Base-by-base conservation (phyloP, 345 rosid species). In the Nephelium lappaceum region DNA sequence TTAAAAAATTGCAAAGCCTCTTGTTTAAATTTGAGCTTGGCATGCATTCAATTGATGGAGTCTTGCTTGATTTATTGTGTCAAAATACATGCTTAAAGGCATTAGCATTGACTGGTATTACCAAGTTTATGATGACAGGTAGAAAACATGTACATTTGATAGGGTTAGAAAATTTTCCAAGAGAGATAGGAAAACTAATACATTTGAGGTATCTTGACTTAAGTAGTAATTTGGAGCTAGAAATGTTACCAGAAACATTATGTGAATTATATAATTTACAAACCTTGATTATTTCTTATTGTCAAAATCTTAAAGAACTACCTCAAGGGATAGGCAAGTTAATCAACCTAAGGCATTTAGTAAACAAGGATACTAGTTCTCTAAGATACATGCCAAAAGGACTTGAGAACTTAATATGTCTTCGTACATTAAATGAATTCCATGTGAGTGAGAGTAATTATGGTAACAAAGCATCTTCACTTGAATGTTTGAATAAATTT, bases 131-230 rank as follows among this genome's bases (percentile, higher is more conserved):
- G 3, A 25, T 3, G 23, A 7, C 18, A 2, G 15, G 55, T 14
- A 3, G 19, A 6, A 0, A 14, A 0, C 3, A 0, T 51, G 0
- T 51, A 14, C 0, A 51, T 51, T 19, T 1, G 4, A 51, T 12
- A 74, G 12, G n/a, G 3, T 43, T 81, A 27, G n/a, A 23, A 43
- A 36, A 36, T 23, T 49, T 81, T 8, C 86, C 86, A 16, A 6
- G 7, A 5, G 69, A 71, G 31, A 42, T 84, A 6, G 79, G 73
- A 0, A 36, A 55, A 11, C 47, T 84, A 49, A 49, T 75, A 14
- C 84, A 67, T 24, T 36, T 84, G 43, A 84, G 82, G 58, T 65
- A 72, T 14, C 36, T 84, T 5, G 61, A 75, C 16, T 75, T 84
- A 18, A 75, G 81, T 66, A 8, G 16, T 14, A 69, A 61, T 67